A percentile compares a stretch with the other conserved stretches of the same genome.
These are phyloP conservation scores for Phyllosticta citribraziliensis DNA, from an alignment of 2,329 filamentous ascomycete genomes.

Conservation along the genomic window DNA sequence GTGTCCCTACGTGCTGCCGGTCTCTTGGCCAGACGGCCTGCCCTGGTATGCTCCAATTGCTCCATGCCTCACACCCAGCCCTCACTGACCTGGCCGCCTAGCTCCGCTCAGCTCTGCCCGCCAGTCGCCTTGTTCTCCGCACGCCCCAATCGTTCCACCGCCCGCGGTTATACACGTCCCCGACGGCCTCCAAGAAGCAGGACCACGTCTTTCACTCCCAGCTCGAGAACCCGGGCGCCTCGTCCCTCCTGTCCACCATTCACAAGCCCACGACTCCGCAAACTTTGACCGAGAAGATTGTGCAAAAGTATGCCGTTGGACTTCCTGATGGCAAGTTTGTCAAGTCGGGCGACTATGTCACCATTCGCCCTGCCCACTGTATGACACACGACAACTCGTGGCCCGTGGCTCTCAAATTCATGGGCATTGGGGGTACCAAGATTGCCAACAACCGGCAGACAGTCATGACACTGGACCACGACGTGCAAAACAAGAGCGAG, in stretches of 20 bases:
- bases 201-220: constrained; percentile 49
- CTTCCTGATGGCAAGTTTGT: constrained; percentile 67
- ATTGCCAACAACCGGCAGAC: constrained; percentile 64
- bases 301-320: constrained; percentile 71
- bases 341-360: constrained; percentile 74
- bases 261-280: constrained; percentile 47
- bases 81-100: neutral
- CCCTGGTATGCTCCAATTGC: constrained; percentile 18
- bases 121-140: neutral
- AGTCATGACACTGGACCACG: constrained; percentile 78
- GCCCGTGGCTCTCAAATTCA: constrained; percentile 69
- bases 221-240: constrained; percentile 48
- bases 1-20: constrained; percentile 28
- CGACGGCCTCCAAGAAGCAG: constrained; percentile 18
- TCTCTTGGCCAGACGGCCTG: constrained; percentile 21
- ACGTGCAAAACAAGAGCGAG: constrained; percentile 74
- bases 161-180: constrained; percentile 16
- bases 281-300: constrained; percentile 86
- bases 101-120: constrained; percentile 1
- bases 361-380: constrained; percentile 58
- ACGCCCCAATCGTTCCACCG: constrained; percentile 1
- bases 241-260: constrained; percentile 63
- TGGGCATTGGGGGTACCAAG: constrained; percentile 68
- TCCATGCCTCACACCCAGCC: neutral
- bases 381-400: constrained; percentile 85